These are phyloP conservation scores for Wickerhamiella parazyma DNA, from an alignment of 805 yeast genomes.

Conservation along the genomic window DNA sequence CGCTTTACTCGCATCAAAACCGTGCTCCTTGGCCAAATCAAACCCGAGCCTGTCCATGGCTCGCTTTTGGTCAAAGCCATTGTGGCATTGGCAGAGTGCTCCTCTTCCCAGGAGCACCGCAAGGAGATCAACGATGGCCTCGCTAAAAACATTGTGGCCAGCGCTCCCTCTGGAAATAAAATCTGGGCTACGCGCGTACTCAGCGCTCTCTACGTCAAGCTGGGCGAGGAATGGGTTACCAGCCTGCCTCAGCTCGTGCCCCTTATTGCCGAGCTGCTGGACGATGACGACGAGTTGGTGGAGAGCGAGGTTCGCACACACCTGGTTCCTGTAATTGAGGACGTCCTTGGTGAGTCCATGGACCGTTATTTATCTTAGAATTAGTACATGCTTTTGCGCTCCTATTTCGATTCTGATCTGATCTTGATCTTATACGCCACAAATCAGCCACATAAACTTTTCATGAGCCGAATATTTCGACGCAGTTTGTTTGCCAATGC, in stretches of 20 bases:
- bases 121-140: slow-evolving; percentile 54
- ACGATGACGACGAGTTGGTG: slow-evolving; percentile 89
- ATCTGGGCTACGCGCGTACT: slow-evolving; percentile 70
- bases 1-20: slow-evolving; percentile 63
- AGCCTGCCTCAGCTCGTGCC: slow-evolving; percentile 92
- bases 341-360: slow-evolving; percentile 85
- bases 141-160: slow-evolving; percentile 48
- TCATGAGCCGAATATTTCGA: not conserved
- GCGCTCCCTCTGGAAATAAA: slow-evolving; percentile 47
- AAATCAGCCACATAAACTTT: not conserved
- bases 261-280: slow-evolving; percentile 83
- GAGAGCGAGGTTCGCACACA: slow-evolving; percentile 85
- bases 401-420: too few species aligned
- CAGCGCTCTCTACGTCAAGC: slow-evolving; percentile 71
- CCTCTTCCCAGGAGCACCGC: slow-evolving; percentile 46
- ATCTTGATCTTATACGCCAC: not conserved
- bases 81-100: slow-evolving; percentile 57
- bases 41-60: slow-evolving; percentile 47
- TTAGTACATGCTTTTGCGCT: too few species aligned
- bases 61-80: slow-evolving; percentile 69
- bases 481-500: not conserved
- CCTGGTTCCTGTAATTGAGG: slow-evolving; percentile 79
- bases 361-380: slow-evolving; percentile 34
- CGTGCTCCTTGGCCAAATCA: slow-evolving; percentile 52
- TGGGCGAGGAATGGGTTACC: slow-evolving; percentile 89